Evolutionary conservation across 768 basidiomycete genomes (phyloP).

Genomic region (Suillus placidus): DNA sequence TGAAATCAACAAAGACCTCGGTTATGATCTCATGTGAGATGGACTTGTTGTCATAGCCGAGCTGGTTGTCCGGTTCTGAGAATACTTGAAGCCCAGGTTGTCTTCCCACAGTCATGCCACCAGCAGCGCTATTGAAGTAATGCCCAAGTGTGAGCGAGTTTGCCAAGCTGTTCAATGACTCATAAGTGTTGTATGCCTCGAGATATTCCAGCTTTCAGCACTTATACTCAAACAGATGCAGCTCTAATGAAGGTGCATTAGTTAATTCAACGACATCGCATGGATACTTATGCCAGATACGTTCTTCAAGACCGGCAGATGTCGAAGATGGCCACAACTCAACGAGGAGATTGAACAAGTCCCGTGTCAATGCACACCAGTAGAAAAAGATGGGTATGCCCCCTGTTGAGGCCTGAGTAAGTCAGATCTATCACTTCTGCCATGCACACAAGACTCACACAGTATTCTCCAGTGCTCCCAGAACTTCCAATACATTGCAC

Average conservation of each 20-base stretch:
- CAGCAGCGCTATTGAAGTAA: neutral
- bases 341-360: constrained; percentile 28
- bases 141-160: neutral
- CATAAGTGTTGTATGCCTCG: neutral
- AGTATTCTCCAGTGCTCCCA: constrained; percentile 26
- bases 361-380: constrained; percentile 21
- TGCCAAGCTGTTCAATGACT: neutral
- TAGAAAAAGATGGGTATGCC: constrained; percentile 24
- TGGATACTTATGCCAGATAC: constrained; percentile 23
- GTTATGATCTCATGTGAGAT: constrained; percentile 26
- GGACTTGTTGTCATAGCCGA: constrained; percentile 9
- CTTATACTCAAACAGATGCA: constrained; percentile 27
- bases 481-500: constrained; percentile 19
- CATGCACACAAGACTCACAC: constrained; percentile 11
- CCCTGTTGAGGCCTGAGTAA: constrained; percentile 2
- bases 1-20: constrained; percentile 23
- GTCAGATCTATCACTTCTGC: neutral
- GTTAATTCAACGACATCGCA: too few species aligned
- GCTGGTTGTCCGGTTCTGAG: constrained; percentile 3
- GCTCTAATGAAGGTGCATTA: constrained; percentile 16
- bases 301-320: constrained; percentile 23
- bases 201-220: constrained; percentile 21
- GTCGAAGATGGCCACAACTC: constrained; percentile 24
- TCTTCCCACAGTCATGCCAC: too few species aligned
- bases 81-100: neutral